A percentile compares a stretch with the other conserved stretches of the same genome.
phyloP scores from a whole-genome alignment of 768 basidiomycete genomes.

The Cubamyces lactineus region DNA sequence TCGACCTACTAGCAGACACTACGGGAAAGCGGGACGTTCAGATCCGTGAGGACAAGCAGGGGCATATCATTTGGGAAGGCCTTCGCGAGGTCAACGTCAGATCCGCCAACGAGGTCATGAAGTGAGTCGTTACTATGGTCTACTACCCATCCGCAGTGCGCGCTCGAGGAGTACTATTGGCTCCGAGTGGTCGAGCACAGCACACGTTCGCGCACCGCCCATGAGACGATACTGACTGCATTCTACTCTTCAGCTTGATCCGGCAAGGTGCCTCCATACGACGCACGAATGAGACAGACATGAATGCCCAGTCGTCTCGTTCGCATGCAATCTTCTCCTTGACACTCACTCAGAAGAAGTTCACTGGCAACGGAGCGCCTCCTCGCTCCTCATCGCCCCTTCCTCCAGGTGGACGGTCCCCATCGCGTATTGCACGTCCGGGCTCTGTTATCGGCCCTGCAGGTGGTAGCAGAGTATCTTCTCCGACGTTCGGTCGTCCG shows the following conservation, averaged over 20 bases:
- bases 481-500: slow-evolving; percentile 79
- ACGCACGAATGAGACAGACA: slow-evolving; percentile 95
- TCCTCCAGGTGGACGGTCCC: slow-evolving; percentile 72
- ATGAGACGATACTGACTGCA: neutral
- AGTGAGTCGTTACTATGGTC: slow-evolving; percentile 50
- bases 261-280: slow-evolving; percentile 88
- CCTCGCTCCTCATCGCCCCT: slow-evolving; percentile 79
- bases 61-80: slow-evolving; percentile 96
- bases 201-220: neutral
- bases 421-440: slow-evolving; percentile 80
- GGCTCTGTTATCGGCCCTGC: slow-evolving; percentile 67
- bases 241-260: slow-evolving; percentile 61
- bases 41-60: slow-evolving; percentile 96
- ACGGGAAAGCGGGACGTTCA: slow-evolving; percentile 84
- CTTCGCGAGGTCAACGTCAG: slow-evolving; percentile 90
- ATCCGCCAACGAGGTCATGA: slow-evolving; percentile 88
- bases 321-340: slow-evolving; percentile 99
- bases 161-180: neutral
- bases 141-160: neutral
- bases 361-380: slow-evolving; percentile 66
- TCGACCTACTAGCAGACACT: slow-evolving; percentile 84
- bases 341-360: slow-evolving; percentile 90
- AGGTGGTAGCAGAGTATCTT: slow-evolving; percentile 59
- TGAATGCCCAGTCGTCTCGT: slow-evolving; percentile 98
- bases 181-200: neutral